Conservation (phyloP, 2,329 filamentous ascomycete species). For the Calonectria ilicicola region DNA sequence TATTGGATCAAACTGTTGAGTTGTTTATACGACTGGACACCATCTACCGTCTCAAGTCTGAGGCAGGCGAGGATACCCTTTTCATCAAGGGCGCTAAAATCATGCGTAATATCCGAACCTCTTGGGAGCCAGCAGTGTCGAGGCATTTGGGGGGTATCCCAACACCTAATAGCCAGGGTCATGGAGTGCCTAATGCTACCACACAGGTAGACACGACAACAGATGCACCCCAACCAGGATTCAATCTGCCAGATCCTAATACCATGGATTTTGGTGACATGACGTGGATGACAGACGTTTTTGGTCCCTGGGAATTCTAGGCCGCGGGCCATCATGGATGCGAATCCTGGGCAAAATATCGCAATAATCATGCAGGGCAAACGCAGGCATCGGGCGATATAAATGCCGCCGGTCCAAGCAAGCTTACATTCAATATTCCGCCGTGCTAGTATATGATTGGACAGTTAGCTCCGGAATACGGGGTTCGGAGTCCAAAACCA, state of each 20-base stretch:
- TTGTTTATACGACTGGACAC: slow-evolving; percentile 43
- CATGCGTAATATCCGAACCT: slow-evolving; percentile 47
- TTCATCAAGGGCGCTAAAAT: slow-evolving; percentile 51
- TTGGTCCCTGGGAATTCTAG: slow-evolving; percentile 52
- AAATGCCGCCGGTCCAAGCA: neutral
- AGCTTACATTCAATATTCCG: neutral
- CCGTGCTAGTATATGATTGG: slow-evolving; percentile 3
- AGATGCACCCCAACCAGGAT: slow-evolving; percentile 22
- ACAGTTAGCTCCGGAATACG: neutral
- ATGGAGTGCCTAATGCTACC: slow-evolving; percentile 21
- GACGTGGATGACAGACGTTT: slow-evolving; percentile 53
- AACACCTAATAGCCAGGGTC: slow-evolving; percentile 42
- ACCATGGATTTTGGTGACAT: slow-evolving; percentile 50
- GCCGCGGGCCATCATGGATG: neutral
- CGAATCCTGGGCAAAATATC: neutral
- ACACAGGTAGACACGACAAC: slow-evolving; percentile 23
- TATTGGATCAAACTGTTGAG: slow-evolving; percentile 51
- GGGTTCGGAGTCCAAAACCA: slow-evolving; percentile 21
- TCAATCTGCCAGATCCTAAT: slow-evolving; percentile 37
- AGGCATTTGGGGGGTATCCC: slow-evolving; percentile 45
- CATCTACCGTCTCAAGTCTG: slow-evolving; percentile 44
- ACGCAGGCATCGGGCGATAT: slow-evolving; percentile 1
- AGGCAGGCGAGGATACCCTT: slow-evolving; percentile 44
- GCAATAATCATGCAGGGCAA: neutral
- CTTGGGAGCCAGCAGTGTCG: slow-evolving; percentile 51